phyloP scores from a whole-genome alignment of 164 flowering plant species.

The Kingdonia uniflora region DNA sequence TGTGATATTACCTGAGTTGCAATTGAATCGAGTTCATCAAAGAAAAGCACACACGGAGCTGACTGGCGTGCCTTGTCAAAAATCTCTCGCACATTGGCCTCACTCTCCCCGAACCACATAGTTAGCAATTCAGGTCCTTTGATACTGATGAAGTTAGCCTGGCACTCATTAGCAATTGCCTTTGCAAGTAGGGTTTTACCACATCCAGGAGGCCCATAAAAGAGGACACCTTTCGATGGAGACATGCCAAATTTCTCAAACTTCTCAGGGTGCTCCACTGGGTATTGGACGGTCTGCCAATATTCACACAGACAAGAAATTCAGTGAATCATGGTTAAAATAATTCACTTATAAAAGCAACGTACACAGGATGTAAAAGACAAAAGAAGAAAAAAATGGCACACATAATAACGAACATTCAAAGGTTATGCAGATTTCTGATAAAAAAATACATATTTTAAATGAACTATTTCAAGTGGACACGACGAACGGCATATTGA shows the following conservation, averaged over 20 bases:
- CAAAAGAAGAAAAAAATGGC: too few relatives aligned
- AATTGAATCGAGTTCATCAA: constrained; percentile 63
- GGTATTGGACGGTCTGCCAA: constrained; percentile 63
- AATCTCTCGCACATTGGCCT: constrained; percentile 68
- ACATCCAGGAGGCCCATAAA: constrained; percentile 69
- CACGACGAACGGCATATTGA: too few relatives aligned
- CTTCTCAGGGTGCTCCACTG: constrained; percentile 74
- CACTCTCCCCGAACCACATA: constrained; percentile 81
- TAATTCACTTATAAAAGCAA: too few relatives aligned
- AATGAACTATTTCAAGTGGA: too few relatives aligned
- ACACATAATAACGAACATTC: too few relatives aligned
- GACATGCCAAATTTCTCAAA: constrained; percentile 79
- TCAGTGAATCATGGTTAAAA: too few relatives aligned
- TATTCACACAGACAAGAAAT: not conserved
- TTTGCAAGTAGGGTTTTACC: constrained; percentile 67
- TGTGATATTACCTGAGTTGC: constrained; percentile 48
- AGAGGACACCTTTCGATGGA: constrained; percentile 67
- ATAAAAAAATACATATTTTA: too few relatives aligned
- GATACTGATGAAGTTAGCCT: constrained; percentile 62
- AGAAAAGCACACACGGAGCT: constrained; percentile 68
- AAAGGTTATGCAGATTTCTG: too few relatives aligned
- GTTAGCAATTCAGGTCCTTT: constrained; percentile 67
- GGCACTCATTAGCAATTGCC: constrained; percentile 71
- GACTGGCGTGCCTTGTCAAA: constrained; percentile 67
- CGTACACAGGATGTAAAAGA: too few relatives aligned